Base-by-base conservation (phyloP, 2,329 filamentous ascomycete species). In the Parastagonospora avenae region DNA sequence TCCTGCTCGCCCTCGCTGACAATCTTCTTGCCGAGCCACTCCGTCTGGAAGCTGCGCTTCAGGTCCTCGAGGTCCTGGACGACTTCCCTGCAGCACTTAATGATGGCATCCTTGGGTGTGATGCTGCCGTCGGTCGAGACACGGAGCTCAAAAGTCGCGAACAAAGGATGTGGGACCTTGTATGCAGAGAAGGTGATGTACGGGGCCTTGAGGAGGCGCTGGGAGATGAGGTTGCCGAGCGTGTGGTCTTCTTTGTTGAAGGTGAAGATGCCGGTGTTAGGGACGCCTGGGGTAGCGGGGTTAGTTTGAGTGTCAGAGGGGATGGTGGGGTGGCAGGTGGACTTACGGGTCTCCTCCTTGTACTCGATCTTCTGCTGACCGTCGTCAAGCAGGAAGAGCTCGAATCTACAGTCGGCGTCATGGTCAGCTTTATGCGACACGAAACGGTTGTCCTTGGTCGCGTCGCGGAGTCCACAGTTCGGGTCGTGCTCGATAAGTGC, bases 221-320 rank as follows among this genome's bases (percentile, higher is more conserved):
- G 87, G 41, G 89, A 85, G 49, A 99, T 83, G 48, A 99, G 82
- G 74, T 99, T 97, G 64, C 88, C 94, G 24, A 99, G 84, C 1
- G 93, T 97, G 77, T 97, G 93, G 66, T 99, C 94, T 75, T 99
- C 94, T 76, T 97, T 97, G 77, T 91, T 91, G 77, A 99, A 87
- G 52, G 91, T 86, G 79, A 99, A 99, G 76, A 97, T 90, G 8
- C 91, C 90, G n/a, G 90, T 92, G 73, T 96, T 96, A 16, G 93
- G 91, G 72, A 96, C 92, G 69, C 91, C 92, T 94, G 5, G 19
- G 19, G 47, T 48, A n/a, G 42, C 8, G 14, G 8, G 14, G 35
- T 52, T 39, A 54, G 40, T 42, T 29, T 55, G n/a, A 50, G 48
- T 12, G 8, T 10, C 35, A 33, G 43, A 10, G 38, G 8, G 36